phyloP scores from a whole-genome alignment of 257 asterid genomes.

The Craterostigma plantagineum region DNA sequence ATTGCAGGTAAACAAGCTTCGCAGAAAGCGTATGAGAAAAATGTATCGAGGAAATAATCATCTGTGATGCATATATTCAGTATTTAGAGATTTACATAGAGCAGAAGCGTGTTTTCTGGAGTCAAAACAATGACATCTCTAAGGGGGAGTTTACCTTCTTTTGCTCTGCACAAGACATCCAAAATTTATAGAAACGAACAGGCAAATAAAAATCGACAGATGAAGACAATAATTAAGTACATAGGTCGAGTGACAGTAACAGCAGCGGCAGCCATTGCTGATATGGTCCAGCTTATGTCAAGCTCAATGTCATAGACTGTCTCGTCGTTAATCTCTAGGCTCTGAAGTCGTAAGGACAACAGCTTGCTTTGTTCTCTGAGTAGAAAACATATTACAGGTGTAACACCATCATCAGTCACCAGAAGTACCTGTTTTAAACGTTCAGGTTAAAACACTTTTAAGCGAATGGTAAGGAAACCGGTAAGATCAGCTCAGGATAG shows the following conservation, averaged over 20 bases:
- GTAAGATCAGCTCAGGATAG: conserved; percentile 1
- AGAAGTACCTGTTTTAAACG: conserved; percentile 50
- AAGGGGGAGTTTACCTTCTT: conserved; percentile 42
- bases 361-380: conserved; percentile 66
- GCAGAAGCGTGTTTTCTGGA: conserved; percentile 49
- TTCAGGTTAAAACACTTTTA: background rate
- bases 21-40: too few species aligned
- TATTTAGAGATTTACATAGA: conserved; percentile 50
- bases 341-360: conserved; percentile 59
- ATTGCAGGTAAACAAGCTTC: too few species aligned
- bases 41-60: too few species aligned
- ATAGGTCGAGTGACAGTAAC: conserved; percentile 77
- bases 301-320: conserved; percentile 63
- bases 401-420: conserved; percentile 66
- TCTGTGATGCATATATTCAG: too few species aligned
- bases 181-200: conserved; percentile 10
- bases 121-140: conserved; percentile 65
- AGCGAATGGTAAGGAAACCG: conserved; percentile 4
- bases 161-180: conserved; percentile 30
- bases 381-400: conserved; percentile 70
- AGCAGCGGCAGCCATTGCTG: conserved; percentile 83
- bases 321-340: conserved; percentile 51
- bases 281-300: conserved; percentile 89
- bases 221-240: conserved; percentile 19
- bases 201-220: background rate